Evolutionary conservation across 495 filamentous ascomycete genomes (phyloP).

Genomic region (Lasiosphaeris hirsuta): DNA sequence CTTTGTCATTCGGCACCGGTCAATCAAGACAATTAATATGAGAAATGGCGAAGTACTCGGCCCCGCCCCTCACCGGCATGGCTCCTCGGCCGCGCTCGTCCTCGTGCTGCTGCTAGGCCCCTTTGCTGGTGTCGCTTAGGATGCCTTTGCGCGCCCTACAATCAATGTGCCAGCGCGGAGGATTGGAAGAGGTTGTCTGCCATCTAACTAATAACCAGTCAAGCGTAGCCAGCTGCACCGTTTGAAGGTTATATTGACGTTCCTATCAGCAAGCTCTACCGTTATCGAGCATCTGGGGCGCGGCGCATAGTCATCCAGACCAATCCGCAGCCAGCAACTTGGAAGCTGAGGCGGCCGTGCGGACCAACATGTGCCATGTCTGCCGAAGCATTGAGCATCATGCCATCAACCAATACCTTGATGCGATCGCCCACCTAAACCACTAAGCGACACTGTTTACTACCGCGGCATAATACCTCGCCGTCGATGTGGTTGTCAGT

Average conservation of each 20-base stretch:
- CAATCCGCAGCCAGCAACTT: constrained; percentile 60
- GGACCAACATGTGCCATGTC: constrained; percentile 58
- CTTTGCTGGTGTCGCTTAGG: too few relatives aligned
- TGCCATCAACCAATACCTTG: constrained; percentile 57
- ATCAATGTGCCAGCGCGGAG: too few relatives aligned
- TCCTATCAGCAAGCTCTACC: constrained; percentile 7
- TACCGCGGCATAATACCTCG: constrained; percentile 60
- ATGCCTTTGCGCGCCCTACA: too few relatives aligned
- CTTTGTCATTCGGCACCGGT: too few relatives aligned
- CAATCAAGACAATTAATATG: too few relatives aligned
- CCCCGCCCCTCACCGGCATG: too few relatives aligned
- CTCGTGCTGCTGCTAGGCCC: too few relatives aligned
- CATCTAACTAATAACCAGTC: constrained; percentile 41
- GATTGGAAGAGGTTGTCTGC: too few relatives aligned
- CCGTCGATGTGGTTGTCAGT: constrained; percentile 72
- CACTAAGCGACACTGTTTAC: constrained; percentile 54
- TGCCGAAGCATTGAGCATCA: constrained; percentile 68
- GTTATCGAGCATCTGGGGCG: constrained; percentile 55
- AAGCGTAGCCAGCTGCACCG: constrained; percentile 51
- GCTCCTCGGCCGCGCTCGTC: too few relatives aligned
- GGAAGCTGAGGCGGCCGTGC: constrained; percentile 43
- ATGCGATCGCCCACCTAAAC: constrained; percentile 57
- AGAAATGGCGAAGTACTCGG: too few relatives aligned
- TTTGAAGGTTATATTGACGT: constrained; percentile 61
- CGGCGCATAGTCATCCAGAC: constrained; percentile 79